phyloP scores from a whole-genome alignment of 2,329 filamentous ascomycete genomes.

The Fusarium sp. region DNA sequence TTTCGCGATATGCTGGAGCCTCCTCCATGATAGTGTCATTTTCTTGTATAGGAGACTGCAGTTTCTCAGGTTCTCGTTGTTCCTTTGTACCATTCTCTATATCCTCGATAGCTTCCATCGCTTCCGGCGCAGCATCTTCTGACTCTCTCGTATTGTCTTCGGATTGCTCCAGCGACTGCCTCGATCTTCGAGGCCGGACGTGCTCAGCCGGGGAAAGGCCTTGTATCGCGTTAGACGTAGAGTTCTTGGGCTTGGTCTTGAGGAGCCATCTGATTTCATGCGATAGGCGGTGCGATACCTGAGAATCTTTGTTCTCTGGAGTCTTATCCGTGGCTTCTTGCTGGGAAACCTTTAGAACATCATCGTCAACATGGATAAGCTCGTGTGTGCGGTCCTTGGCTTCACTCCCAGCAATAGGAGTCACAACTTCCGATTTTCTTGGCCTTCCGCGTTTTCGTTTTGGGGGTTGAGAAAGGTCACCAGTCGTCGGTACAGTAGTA shows the following conservation, averaged over 20 bases:
- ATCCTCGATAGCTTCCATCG: background rate
- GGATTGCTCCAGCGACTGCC: background rate
- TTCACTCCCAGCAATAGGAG: background rate
- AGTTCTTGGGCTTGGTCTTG: conserved; percentile 20
- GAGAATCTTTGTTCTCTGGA: background rate
- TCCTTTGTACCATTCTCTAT: background rate
- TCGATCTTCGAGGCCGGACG: background rate
- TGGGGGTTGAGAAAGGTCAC: background rate
- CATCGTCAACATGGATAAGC: background rate
- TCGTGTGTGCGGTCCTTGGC: background rate
- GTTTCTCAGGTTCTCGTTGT: background rate
- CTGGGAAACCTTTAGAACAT: background rate
- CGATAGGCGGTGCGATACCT: background rate
- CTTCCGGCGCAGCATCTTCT: background rate
- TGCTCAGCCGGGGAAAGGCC: background rate
- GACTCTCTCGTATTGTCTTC: background rate
- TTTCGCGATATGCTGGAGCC: background rate
- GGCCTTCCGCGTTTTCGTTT: conserved; percentile 18
- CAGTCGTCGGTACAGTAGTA: background rate
- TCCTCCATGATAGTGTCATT: background rate
- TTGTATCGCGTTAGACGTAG: background rate
- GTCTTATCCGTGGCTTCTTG: background rate
- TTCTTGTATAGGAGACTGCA: background rate
- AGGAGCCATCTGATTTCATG: conserved; percentile 35
- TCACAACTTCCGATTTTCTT: conserved; percentile 5